Evolutionary conservation across 2,329 filamentous ascomycete genomes (phyloP), one percentile per base, ranked within the genome.

Genomic region (Sphaerulina musiva): DNA sequence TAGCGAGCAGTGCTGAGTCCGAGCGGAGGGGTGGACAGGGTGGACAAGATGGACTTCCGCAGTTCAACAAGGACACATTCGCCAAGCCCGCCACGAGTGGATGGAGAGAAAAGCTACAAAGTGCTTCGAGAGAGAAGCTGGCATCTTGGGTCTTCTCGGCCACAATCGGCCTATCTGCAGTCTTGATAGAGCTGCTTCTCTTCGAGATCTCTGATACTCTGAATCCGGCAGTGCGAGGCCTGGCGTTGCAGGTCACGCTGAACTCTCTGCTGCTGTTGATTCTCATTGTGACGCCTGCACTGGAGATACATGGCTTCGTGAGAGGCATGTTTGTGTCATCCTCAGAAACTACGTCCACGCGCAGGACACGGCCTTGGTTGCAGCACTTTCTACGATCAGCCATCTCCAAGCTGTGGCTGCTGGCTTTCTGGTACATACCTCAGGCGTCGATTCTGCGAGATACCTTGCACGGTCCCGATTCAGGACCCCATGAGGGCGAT

Each of bases 201-300:
- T 89, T 87, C 63, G 89, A 95, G 71, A 88, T 95, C 42, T 83
- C 87, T 26, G 87, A 89, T 64, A 78, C 86, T 4, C 78, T 89
- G n/a, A 80, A 85, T 59, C 78, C 83, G 6, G 75, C 76, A 32
- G 87, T 87, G 10, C 78, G 89, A 55, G 80, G 79, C 20, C 67
- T 86, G 29, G 87, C 85, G 20, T 75, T 95, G 61, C 78, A 81
- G 53, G 71, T 85, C 31, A 89, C 85, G 0, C 80, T 95, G 26
- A 82, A 84, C 6, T 80, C 82, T 17, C 74, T 95, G 41, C 73
- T 95, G 29, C 78, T 89, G 39, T 72, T 91, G 58, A 78, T 93
- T 26, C 79, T 95, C 29, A 74, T 88, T 11, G 74, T 89, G 6
- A 88, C 90, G 36, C 90, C 90, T 0, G 84, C 89, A 61, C 75